Conservation (phyloP, 331 rosid species). For the Malus hybrid region DNA sequence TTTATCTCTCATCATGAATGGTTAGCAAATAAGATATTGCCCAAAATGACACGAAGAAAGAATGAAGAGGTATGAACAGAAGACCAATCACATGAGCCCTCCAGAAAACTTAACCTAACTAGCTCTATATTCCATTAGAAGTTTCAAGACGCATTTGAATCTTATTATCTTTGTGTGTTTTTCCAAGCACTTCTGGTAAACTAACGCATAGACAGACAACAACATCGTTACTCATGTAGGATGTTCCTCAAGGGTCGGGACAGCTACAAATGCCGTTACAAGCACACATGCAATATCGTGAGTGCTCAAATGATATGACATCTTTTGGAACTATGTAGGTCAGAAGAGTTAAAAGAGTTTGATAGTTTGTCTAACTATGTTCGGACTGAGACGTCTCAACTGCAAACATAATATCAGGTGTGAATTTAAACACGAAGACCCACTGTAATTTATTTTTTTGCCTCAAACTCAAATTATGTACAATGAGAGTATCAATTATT, state of each 20-base stretch:
- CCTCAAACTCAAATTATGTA: neutral
- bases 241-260: neutral
- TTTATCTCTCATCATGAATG: too few species aligned
- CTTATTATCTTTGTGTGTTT: neutral
- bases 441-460: neutral
- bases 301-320: neutral
- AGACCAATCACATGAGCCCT: neutral
- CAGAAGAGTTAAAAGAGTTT: neutral
- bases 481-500: too few species aligned
- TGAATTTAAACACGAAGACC: neutral
- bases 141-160: neutral
- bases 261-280: neutral
- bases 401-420: neutral
- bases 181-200: neutral
- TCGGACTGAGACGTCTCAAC: neutral
- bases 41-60: neutral
- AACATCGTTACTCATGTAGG: neutral
- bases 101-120: neutral
- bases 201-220: neutral
- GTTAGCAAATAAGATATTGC: too few species aligned
- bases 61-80: neutral
- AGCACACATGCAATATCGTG: neutral
- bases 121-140: neutral
- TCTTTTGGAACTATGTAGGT: neutral
- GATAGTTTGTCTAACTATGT: neutral